Base-by-base conservation (phyloP, 768 basidiomycete species). In the Mycena leptocephala region DNA sequence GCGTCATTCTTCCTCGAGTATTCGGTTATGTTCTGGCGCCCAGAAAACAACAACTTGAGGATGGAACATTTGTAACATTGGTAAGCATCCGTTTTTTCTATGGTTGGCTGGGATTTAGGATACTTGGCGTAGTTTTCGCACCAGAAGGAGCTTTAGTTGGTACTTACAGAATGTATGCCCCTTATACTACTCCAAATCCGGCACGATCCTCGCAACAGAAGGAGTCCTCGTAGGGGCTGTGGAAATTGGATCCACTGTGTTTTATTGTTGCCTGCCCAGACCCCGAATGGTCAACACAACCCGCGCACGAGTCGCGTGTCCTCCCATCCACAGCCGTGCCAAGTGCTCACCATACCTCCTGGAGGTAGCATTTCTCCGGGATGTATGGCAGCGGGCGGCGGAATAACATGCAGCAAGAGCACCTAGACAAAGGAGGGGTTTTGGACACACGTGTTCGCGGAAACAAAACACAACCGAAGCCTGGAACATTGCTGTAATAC, bases 51-150 rank as follows among this genome's bases (percentile, higher is more conserved):
- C 83, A 75, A 7, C 82, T 92, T 2, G 77, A 81, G 3, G 92
- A 92, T 73, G 91, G 90, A 5, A 92, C 90, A 0, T 88, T 91
- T 13, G 88, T 92, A 35, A 90, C 89, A 0, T 74, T 88, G 81
- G 91, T 92, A 65, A 43, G 88, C 37, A 22, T 18, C 30, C 24
- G 39, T 2, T 35, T 37, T 37, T 24, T 16, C 26, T 32, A 9
- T 30, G 35, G 22, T 22, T 35, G 5, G n/a, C 24, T 13, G 22
- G 10, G 24, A 9, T 28, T 7, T 51, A 62, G 35, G 24, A 30
- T 22, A 32, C 28, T 28, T 22, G 37, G n/a, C 13, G 37, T 59
- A 71, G 32, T 71, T 59, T 58, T 61, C 35, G 20, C 69, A 41
- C 18, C 18, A 61, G 30, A 58, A 72, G 9, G 33, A n/a, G 22